These are phyloP conservation scores for Candida coleopterorum DNA, from an alignment of 805 yeast species.

Conservation along the genomic window DNA sequence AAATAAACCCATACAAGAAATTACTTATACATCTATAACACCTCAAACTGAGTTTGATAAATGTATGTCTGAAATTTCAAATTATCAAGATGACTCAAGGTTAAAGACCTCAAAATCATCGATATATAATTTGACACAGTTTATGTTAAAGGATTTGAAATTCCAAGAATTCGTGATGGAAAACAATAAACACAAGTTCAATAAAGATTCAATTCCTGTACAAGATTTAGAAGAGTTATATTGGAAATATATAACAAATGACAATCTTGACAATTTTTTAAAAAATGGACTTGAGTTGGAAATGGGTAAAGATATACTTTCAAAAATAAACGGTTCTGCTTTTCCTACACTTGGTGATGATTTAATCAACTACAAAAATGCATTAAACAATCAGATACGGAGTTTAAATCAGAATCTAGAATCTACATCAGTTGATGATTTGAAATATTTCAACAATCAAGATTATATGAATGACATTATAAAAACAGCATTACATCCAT, in stretches of 20 bases:
- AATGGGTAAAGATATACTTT: conserved; percentile 20
- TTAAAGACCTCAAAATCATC: conserved; percentile 31
- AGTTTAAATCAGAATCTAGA: no score
- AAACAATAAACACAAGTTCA: conserved; percentile 10
- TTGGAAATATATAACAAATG: conserved; percentile 35
- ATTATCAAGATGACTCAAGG: conserved; percentile 16
- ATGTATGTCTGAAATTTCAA: conserved; percentile 11
- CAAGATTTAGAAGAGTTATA: conserved; percentile 37
- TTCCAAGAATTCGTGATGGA: conserved; percentile 30
- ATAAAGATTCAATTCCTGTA: conserved; percentile 9
- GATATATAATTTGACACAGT: conserved; percentile 51
- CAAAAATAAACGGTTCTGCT: conserved; percentile 35
- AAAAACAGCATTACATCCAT: conserved; percentile 35
- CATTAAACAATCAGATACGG: no score
- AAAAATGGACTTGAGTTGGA: conserved; percentile 25
- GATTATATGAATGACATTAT: conserved; percentile 16
- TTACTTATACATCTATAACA: conserved; percentile 13
- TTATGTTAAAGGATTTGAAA: conserved; percentile 50
- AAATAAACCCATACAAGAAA: conserved; percentile 8
- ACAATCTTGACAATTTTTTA: conserved; percentile 14
- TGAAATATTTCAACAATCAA: conserved; percentile 16
- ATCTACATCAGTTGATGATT: no score
- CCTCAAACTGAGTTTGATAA: conserved; percentile 16
- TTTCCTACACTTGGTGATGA: conserved; percentile 26
- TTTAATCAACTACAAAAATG: conserved; percentile 20